Base-by-base conservation (phyloP, 2,329 filamentous ascomycete genomes). In the Eurotiales sp. region DNA sequence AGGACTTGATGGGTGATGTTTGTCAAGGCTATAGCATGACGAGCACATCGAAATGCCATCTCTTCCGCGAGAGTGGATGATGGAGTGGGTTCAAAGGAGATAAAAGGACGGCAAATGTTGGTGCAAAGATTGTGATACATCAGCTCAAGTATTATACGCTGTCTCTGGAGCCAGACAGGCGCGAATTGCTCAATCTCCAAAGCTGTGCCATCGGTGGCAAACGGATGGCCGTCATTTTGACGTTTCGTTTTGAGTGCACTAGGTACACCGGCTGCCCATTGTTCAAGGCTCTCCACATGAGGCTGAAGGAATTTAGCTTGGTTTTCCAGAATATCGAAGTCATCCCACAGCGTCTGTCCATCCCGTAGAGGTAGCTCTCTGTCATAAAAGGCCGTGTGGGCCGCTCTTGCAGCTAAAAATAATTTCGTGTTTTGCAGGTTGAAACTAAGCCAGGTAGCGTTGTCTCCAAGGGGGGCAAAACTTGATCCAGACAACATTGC, bases 401-500 rank as follows among this genome's bases (percentile, higher is more conserved):
- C 61, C 1, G 59, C 58, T 12, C 63, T 62, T 7, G 62, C 62
- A 1, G 65, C 62, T 2, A 68, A 51, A 8, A 72, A 51, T 7
- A 77, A 58, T 47, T 65, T 69, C 14, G 63, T 61, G 39, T 63
- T 61, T 4, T 73, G 66, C 1, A 68, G 45, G 14, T 59, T 60
- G 54, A 61, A 75, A 10, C 58, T 72, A 29, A 76, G 63, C 68
- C 70, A 73, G 7, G 70, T 73, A n/a, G 67, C 61, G 49, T 69
- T 59, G 30, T 62, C 61, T 8, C 63, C 65, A 11, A 62, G 51
- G n/a, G 63, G 57, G 1, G 63, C 59, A 51, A 70, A 67, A 46
- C 61, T 64, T 4, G 66, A 66, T 8, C 62, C 67, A 2, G 65
- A 62, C 12, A 62, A 45, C 19, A 55, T 57, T 3, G 67, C 65